Base-by-base conservation (phyloP, 208 protist species). In the Acanthamoeba royreba region DNA sequence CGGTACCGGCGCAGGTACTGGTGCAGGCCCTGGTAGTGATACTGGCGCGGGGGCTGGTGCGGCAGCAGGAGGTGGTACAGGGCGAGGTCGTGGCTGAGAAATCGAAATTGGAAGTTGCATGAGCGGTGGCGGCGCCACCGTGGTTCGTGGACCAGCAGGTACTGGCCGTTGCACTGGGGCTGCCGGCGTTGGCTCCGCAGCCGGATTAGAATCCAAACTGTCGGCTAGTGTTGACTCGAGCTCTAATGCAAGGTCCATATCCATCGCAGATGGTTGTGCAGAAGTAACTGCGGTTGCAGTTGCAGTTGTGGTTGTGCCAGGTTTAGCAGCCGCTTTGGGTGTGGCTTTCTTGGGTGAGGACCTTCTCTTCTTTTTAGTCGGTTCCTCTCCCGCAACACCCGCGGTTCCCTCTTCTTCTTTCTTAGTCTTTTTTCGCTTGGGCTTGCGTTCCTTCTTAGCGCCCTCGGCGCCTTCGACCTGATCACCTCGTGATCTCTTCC, bases 381-480 rank as follows among this genome's bases (percentile, higher is more conserved):
- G 43, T 47, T 88, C 33, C 22, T 88, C 79, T 28, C 28, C 49
- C 13, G 79, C 47, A 4, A 63, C 28, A 19, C 46, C 79, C 17
- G 79, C 79, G 33, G 45, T 88, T 11, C 40, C 49, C 46, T 38
- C 79, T 19, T 88, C 79, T 33, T 63, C 45, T 22, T 88, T 38
- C 47, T 53, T 63, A 13, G 43, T 88, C 8, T 47, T 42, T 42
- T 47, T 7, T 38, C 79, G 79, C 79, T 88, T 88, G 7, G 79
- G 43, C 49, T 88, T 88, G 9, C 79, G 46, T 28, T 88, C 79
- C 49, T 88, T 85, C 74, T 85, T 85, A 11, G 25, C 77, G 77
- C 77, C 77, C 31, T 55, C 33, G 9, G 15, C 43, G 13, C 28
- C 46, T 4, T 9, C 40, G 22, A 5, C 79, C 49, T 63, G 19